These are phyloP conservation scores for Mycena indigotica DNA, from an alignment of 768 basidiomycete genomes.

Conservation along the genomic window DNA sequence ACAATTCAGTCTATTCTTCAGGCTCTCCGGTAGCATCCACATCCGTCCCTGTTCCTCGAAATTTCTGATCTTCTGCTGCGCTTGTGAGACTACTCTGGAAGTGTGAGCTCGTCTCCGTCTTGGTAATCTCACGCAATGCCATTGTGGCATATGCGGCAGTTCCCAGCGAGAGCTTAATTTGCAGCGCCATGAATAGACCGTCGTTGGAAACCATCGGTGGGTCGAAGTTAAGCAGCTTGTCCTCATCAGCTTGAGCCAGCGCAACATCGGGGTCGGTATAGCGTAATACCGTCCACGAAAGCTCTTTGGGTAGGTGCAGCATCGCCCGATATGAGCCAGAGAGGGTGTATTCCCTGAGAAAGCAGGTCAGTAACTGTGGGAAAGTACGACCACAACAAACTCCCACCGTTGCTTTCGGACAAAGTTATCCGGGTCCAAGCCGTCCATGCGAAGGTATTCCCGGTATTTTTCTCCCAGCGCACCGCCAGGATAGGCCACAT, in stretches of 20 bases:
- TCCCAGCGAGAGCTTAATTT: slow-evolving; percentile 81
- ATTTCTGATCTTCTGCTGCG: slow-evolving; percentile 81
- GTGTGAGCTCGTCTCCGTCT: slow-evolving; percentile 92
- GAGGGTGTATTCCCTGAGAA: slow-evolving; percentile 81
- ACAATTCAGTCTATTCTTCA: no score
- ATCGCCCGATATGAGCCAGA: slow-evolving; percentile 94
- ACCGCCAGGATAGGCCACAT: slow-evolving; percentile 91
- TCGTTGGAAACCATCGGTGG: slow-evolving; percentile 64
- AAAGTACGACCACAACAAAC: neutral
- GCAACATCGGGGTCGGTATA: slow-evolving; percentile 95
- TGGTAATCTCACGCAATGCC: slow-evolving; percentile 93
- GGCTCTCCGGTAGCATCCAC: no score
- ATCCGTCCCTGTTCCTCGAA: slow-evolving; percentile 54
- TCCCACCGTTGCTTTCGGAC: slow-evolving; percentile 84
- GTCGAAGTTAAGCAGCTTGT: slow-evolving; percentile 81
- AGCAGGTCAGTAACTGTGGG: slow-evolving; percentile 9
- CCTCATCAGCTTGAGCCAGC: slow-evolving; percentile 94
- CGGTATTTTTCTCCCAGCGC: slow-evolving; percentile 82
- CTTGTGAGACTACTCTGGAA: slow-evolving; percentile 81
- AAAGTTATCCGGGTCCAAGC: slow-evolving; percentile 88
- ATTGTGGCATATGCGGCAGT: slow-evolving; percentile 97
- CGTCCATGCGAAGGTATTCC: slow-evolving; percentile 81
- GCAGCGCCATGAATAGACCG: slow-evolving; percentile 87
- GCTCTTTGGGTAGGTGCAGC: slow-evolving; percentile 77
- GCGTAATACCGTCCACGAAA: slow-evolving; percentile 79